Percentiles rank a stretch among this genome's conserved stretches.
phyloP scores from a whole-genome alignment of 805 yeast species.

The Cyberlindnera amylophila region DNA sequence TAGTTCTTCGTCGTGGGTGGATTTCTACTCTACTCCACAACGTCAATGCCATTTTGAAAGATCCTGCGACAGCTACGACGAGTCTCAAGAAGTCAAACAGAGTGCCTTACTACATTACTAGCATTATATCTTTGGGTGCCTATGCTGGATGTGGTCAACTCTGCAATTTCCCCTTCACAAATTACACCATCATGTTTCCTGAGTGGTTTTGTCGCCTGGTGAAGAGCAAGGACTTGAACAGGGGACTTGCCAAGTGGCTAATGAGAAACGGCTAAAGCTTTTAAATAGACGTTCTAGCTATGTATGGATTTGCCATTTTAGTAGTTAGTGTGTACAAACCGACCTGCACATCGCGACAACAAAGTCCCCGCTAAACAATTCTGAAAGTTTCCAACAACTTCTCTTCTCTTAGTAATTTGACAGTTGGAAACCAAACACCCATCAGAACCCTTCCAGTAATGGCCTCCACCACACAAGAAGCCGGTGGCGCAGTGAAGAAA shows the following conservation, averaged over 20 bases:
- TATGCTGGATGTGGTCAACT: constrained; percentile 27
- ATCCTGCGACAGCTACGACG: not conserved
- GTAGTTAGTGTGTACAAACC: no score
- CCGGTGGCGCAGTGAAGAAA: not conserved
- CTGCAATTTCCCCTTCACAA: constrained; percentile 15
- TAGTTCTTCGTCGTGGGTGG: constrained; percentile 16
- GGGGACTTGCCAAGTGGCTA: not conserved
- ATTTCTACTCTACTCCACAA: constrained; percentile 18
- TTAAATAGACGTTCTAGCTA: no score
- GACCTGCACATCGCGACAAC: no score
- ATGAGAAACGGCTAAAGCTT: not conserved
- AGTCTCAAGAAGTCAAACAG: constrained; percentile 2
- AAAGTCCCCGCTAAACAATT: no score
- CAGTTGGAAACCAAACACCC: no score
- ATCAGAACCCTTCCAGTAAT: no score
- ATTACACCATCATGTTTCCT: constrained; percentile 21
- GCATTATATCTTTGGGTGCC: constrained; percentile 26
- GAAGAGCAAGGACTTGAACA: constrained; percentile 2
- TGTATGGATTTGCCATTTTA: no score
- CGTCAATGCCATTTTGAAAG: constrained; percentile 6
- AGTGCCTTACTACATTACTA: not conserved
- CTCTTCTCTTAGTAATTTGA: no score
- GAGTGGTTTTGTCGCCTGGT: constrained; percentile 15
- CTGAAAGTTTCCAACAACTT: no score
- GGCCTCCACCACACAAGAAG: not conserved